Percentiles rank a stretch among this genome's conserved stretches.
These are phyloP conservation scores for Dendrobium officinale DNA, from an alignment of 106 monocot genomes.

Conservation along the genomic window DNA sequence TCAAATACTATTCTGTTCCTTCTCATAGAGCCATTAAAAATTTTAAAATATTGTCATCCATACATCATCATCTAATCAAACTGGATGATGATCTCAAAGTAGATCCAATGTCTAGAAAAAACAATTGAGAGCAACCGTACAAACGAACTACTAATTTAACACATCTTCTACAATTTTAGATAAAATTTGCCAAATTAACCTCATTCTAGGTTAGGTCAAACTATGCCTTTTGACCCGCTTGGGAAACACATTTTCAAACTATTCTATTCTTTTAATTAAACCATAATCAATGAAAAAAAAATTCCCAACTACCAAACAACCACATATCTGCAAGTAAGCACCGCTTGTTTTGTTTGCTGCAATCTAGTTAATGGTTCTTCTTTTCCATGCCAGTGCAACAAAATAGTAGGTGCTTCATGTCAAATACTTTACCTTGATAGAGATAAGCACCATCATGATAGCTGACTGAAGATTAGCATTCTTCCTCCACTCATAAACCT, in stretches of 20 bases:
- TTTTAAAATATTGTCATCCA: background rate
- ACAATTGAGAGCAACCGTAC: background rate
- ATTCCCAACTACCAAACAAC: background rate
- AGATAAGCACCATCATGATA: constrained; percentile 44
- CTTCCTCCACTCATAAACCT: constrained; percentile 40
- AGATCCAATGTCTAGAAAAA: background rate
- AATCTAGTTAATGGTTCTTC: background rate
- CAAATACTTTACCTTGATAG: constrained; percentile 47
- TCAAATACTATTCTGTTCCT: background rate
- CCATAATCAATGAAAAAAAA: background rate
- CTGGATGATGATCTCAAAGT: background rate
- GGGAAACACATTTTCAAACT: background rate
- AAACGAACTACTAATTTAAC: background rate
- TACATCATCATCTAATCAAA: background rate
- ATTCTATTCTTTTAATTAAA: background rate
- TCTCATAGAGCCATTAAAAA: background rate
- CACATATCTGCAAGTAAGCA: background rate
- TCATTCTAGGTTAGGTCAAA: background rate
- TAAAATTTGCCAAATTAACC: background rate
- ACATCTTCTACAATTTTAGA: background rate
- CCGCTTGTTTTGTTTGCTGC: background rate
- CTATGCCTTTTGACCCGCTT: background rate
- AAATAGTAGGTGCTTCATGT: background rate
- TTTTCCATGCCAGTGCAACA: background rate
- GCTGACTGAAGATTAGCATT: constrained; percentile 30